phyloP scores from a whole-genome alignment of 495 filamentous ascomycete genomes.

The Wilcoxina mikolae region DNA sequence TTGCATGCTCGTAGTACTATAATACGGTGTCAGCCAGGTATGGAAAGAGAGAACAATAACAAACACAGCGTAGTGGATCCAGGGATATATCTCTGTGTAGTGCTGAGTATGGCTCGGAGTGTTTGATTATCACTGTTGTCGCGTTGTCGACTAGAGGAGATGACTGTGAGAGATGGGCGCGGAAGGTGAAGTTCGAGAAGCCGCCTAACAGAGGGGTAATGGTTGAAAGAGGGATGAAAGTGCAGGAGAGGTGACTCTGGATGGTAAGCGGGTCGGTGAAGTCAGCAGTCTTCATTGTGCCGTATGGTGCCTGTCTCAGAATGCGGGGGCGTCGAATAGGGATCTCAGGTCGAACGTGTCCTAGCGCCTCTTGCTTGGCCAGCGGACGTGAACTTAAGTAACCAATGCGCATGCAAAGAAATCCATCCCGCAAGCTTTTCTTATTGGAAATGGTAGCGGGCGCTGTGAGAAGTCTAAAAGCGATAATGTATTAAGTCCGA shows the following conservation, averaged over 20 bases:
- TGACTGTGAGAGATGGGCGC: neutral
- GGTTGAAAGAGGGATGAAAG: neutral
- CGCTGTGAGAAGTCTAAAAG: too few relatives aligned
- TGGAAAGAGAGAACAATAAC: neutral
- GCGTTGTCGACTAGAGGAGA: neutral
- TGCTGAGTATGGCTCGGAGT: neutral
- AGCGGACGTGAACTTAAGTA: too few relatives aligned
- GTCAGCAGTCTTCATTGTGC: too few relatives aligned
- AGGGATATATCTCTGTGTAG: neutral
- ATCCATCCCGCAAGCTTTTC: too few relatives aligned
- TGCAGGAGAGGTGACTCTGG: neutral
- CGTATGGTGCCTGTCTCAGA: too few relatives aligned
- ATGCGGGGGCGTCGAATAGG: too few relatives aligned
- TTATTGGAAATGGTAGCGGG: too few relatives aligned
- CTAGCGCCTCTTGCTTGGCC: too few relatives aligned
- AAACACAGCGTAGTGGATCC: neutral
- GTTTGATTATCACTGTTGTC: slow-evolving; percentile 2
- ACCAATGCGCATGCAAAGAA: too few relatives aligned
- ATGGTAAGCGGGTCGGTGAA: neutral
- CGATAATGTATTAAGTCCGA: too few relatives aligned
- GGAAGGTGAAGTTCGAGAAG: slow-evolving; percentile 1
- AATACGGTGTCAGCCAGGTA: neutral
- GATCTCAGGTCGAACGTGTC: too few relatives aligned
- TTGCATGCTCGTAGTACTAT: neutral
- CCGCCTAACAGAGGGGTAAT: neutral